A percentile compares a stretch with the other conserved stretches of the same genome.
Conservation (phyloP, 331 rosid genomes). For the Malus hybrid region DNA sequence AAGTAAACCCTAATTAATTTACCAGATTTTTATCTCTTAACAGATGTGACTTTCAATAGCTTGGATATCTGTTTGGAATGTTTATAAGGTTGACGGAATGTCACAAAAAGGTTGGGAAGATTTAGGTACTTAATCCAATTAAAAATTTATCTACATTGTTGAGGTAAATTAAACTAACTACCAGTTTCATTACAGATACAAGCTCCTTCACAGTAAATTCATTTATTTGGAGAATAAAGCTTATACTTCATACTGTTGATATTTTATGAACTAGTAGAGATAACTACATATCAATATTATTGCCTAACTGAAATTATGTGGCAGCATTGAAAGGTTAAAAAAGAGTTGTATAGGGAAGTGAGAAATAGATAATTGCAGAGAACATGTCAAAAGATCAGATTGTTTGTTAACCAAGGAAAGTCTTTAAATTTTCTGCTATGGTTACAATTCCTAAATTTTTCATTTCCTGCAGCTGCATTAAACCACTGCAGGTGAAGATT, state of each 20-base stretch:
- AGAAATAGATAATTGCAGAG: neutral
- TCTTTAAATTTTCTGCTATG: neutral
- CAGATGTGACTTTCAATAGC: too few relatives aligned
- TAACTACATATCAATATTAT: neutral
- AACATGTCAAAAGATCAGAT: constrained; percentile 1
- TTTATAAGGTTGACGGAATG: too few relatives aligned
- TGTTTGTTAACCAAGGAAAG: neutral
- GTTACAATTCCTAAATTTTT: neutral
- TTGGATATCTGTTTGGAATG: too few relatives aligned
- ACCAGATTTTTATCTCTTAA: too few relatives aligned
- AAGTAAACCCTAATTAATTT: too few relatives aligned
- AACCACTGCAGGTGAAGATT: constrained; percentile 21
- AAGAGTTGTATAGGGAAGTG: neutral
- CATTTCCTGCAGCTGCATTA: constrained; percentile 36
- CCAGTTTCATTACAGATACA: neutral
- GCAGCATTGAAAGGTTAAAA: neutral
- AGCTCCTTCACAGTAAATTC: neutral
- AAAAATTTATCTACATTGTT: neutral
- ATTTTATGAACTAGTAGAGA: neutral
- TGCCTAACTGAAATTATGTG: neutral
- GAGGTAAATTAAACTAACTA: neutral
- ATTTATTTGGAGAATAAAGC: neutral
- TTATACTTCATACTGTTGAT: neutral
- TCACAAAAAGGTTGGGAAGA: too few relatives aligned
- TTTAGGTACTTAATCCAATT: too few relatives aligned